These are phyloP conservation scores for Oehlia diaphana DNA, from an alignment of 192 early-diverging fungal species.

Conservation along the genomic window DNA sequence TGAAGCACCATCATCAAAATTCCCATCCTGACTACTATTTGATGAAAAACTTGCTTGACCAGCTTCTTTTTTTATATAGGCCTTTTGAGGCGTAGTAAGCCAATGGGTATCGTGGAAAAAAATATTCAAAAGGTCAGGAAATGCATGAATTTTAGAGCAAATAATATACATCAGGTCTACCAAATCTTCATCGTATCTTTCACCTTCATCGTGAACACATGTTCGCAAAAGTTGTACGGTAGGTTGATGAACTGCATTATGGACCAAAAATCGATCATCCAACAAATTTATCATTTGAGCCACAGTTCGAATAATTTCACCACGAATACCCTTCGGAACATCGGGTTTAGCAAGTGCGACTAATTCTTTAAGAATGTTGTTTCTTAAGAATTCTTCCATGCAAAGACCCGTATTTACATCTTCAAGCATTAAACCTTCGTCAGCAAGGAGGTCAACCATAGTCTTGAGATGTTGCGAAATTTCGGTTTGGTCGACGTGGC, in stretches of 20 bases:
- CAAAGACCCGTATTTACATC: constrained; percentile 76
- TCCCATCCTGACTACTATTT: constrained; percentile 25
- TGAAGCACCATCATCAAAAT: constrained; percentile 15
- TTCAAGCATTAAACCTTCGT: constrained; percentile 79
- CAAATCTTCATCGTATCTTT: constrained; percentile 60
- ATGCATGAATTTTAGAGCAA: constrained; percentile 79
- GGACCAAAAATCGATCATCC: constrained; percentile 87
- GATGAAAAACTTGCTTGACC: constrained; percentile 18
- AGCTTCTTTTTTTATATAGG: constrained; percentile 23
- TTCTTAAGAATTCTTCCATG: constrained; percentile 87
- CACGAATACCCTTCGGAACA: constrained; percentile 75
- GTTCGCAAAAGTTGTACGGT: constrained; percentile 71
- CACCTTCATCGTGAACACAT: constrained; percentile 60
- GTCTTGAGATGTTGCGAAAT: constrained; percentile 71
- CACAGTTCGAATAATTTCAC: constrained; percentile 77
- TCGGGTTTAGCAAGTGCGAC: constrained; percentile 78
- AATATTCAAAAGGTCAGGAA: constrained; percentile 68
- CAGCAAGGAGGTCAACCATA: constrained; percentile 87
- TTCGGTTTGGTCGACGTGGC: constrained; percentile 68
- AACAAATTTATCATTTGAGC: constrained; percentile 80
- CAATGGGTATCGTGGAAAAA: constrained; percentile 73
- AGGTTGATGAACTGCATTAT: constrained; percentile 87
- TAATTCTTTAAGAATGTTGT: constrained; percentile 76
- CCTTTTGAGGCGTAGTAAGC: constrained; percentile 57
- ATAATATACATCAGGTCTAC: constrained; percentile 76